Conservation (phyloP, 2,329 filamentous ascomycete genomes). For the Phoma sp. region DNA sequence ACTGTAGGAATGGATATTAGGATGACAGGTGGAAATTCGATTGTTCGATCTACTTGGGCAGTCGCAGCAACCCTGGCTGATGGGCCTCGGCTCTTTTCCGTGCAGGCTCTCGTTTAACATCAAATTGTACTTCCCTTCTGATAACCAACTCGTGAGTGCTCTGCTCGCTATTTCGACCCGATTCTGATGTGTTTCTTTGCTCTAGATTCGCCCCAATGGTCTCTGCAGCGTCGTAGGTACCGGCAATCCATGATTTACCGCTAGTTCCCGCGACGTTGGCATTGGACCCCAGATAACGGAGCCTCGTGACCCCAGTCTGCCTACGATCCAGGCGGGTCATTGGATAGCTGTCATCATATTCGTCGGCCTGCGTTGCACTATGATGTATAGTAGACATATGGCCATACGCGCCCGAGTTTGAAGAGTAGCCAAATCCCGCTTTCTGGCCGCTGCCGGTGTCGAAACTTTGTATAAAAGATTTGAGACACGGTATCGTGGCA, state of each 20-base stretch:
- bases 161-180: constrained; percentile 23
- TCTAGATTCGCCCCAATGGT: constrained; percentile 1
- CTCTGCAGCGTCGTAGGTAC: neutral
- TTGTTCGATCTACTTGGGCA: neutral
- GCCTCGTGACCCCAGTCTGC: neutral
- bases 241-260: neutral
- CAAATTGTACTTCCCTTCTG: constrained; percentile 27
- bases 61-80: neutral
- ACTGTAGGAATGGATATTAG: too few relatives aligned
- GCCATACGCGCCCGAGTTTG: constrained; percentile 3
- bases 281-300: neutral
- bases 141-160: constrained; percentile 35
- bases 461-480: constrained; percentile 34
- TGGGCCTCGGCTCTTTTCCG: neutral
- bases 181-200: constrained; percentile 12
- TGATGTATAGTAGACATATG: constrained; percentile 10
- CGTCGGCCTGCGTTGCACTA: constrained; percentile 1
- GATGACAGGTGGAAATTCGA: too few relatives aligned
- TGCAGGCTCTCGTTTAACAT: constrained; percentile 21
- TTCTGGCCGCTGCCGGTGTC: constrained; percentile 33
- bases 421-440: constrained; percentile 18
- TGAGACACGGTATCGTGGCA: constrained; percentile 36
- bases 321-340: constrained; percentile 13
- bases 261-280: neutral
- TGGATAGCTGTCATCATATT: constrained; percentile 11